phyloP scores from a whole-genome alignment of 768 basidiomycete genomes.

The Xerocomus brunneocitrinus region DNA sequence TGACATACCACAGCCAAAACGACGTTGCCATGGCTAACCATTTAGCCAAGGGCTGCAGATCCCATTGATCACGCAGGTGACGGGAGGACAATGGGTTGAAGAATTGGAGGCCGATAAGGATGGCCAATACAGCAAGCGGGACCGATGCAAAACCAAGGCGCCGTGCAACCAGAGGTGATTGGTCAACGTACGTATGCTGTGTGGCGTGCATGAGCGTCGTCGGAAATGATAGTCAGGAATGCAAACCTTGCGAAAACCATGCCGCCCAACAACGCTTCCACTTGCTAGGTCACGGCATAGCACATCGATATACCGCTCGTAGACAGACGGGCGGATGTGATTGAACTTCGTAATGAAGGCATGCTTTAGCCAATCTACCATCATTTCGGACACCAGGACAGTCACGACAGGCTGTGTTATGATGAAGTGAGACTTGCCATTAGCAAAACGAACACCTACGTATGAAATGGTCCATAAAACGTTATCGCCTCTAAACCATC shows the following conservation, averaged over 20 bases:
- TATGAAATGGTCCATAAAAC: constrained; percentile 87
- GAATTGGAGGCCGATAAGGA: constrained; percentile 74
- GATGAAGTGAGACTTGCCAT: not conserved
- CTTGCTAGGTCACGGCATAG: constrained; percentile 89
- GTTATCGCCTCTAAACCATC: constrained; percentile 77
- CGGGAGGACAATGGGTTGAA: constrained; percentile 54
- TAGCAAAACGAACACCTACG: constrained; percentile 42
- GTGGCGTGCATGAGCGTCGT: constrained; percentile 2
- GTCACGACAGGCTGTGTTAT: constrained; percentile 75
- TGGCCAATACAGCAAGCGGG: constrained; percentile 80
- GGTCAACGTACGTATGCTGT: constrained; percentile 89
- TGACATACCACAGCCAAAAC: constrained; percentile 81
- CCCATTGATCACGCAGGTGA: constrained; percentile 38
- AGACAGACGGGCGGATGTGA: constrained; percentile 92
- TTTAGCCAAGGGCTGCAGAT: constrained; percentile 43
- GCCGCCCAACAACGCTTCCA: constrained; percentile 64
- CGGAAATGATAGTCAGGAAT: not conserved
- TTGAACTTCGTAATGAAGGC: constrained; percentile 99
- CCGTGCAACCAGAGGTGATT: constrained; percentile 90
- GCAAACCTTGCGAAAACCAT: constrained; percentile 64
- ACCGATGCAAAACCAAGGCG: constrained; percentile 91
- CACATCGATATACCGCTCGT: constrained; percentile 92
- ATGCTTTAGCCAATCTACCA: constrained; percentile 98
- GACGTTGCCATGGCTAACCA: constrained; percentile 62
- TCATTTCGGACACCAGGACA: constrained; percentile 86